Evolutionary conservation across 2,329 filamentous ascomycete genomes (phyloP).

Genomic region (Diaporthe ilicicola): DNA sequence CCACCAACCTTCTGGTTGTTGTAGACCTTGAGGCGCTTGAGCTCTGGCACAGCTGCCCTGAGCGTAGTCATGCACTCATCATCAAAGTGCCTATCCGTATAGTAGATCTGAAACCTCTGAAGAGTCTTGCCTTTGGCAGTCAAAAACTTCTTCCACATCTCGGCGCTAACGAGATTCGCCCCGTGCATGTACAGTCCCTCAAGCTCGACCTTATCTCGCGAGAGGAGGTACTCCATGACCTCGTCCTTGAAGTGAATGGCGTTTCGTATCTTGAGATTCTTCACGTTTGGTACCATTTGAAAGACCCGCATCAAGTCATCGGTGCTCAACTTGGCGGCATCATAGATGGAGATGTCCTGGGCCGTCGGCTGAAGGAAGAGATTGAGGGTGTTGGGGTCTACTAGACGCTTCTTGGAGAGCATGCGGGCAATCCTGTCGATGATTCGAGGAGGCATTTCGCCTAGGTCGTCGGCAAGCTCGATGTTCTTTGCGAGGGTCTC

Average conservation of each 20-base stretch:
- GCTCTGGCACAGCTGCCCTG: constrained; percentile 68
- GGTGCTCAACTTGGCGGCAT: constrained; percentile 70
- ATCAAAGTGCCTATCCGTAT: constrained; percentile 83
- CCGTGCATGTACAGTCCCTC: constrained; percentile 81
- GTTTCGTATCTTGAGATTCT: constrained; percentile 78
- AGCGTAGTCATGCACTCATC: constrained; percentile 74
- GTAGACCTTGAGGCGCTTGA: constrained; percentile 81
- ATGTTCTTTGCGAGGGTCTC: constrained; percentile 71
- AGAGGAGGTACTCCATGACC: constrained; percentile 82
- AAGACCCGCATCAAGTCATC: constrained; percentile 86
- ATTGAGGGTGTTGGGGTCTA: constrained; percentile 62
- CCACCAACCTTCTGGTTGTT: constrained; percentile 80
- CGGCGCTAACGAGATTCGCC: constrained; percentile 82
- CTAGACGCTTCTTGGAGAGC: constrained; percentile 67
- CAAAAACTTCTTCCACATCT: constrained; percentile 78
- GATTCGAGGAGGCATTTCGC: constrained; percentile 62
- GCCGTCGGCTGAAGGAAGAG: constrained; percentile 64
- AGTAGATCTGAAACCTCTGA: constrained; percentile 78
- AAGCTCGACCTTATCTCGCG: constrained; percentile 74
- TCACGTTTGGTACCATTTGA: constrained; percentile 74
- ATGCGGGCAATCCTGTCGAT: constrained; percentile 68
- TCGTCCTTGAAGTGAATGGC: constrained; percentile 92
- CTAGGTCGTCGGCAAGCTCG: constrained; percentile 68
- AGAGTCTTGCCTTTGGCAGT: constrained; percentile 70
- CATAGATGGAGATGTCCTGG: constrained; percentile 64